Evolutionary conservation across 352 stramenopile genomes (phyloP).

Genomic region (Phytophthora sansomeana): DNA sequence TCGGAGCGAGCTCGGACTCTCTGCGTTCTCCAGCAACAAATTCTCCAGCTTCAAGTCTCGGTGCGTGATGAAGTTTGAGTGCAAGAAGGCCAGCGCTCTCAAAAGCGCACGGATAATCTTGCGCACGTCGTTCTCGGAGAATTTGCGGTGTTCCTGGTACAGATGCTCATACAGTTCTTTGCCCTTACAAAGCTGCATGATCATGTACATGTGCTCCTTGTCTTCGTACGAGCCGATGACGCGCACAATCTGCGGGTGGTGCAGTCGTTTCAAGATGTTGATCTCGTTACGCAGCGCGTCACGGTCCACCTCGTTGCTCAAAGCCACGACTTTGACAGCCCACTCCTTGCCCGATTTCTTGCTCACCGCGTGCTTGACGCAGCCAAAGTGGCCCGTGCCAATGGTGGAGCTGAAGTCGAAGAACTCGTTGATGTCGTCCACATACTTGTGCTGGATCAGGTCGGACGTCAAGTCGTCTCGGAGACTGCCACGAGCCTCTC

Average conservation of each 20-base stretch:
- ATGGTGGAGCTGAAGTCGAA: slow-evolving; percentile 76
- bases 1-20: slow-evolving; percentile 69
- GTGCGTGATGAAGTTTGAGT: slow-evolving; percentile 85
- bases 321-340: slow-evolving; percentile 79
- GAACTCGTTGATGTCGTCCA: slow-evolving; percentile 68
- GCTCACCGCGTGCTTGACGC: slow-evolving; percentile 69
- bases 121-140: slow-evolving; percentile 74
- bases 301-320: slow-evolving; percentile 78
- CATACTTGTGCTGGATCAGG: slow-evolving; percentile 80
- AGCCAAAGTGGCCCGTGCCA: slow-evolving; percentile 76
- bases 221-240: slow-evolving; percentile 85
- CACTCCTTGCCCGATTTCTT: slow-evolving; percentile 74
- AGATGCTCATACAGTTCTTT: slow-evolving; percentile 84
- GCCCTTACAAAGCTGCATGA: slow-evolving; percentile 87
- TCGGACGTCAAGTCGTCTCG: slow-evolving; percentile 79
- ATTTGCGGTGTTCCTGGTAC: slow-evolving; percentile 68
- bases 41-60: slow-evolving; percentile 89
- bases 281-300: slow-evolving; percentile 82
- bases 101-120: slow-evolving; percentile 71
- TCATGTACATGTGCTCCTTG: slow-evolving; percentile 86
- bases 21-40: slow-evolving; percentile 75
- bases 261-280: slow-evolving; percentile 77
- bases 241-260: slow-evolving; percentile 85
- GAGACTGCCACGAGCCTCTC: slow-evolving; percentile 38
- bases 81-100: slow-evolving; percentile 71